Conservation (phyloP, 805 yeast genomes). For the Yarrowia sp. region DNA sequence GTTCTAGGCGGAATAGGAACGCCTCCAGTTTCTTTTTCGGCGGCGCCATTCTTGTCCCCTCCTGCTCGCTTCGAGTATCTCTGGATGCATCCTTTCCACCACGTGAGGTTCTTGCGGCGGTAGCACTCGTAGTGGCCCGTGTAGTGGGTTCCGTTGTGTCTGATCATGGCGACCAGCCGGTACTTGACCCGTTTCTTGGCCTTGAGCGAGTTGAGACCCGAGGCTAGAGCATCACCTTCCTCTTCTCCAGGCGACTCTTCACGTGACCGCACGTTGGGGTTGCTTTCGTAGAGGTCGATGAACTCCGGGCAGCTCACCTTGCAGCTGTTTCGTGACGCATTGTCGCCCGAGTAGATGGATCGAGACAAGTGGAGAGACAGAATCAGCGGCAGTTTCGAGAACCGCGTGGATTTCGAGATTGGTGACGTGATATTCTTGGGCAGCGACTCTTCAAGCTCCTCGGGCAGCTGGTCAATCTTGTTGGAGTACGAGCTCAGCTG, state of each 20-base stretch:
- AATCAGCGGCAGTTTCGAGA: constrained; percentile 71
- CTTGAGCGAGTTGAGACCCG: constrained; percentile 24
- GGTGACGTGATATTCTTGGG: constrained; percentile 62
- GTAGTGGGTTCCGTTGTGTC: constrained; percentile 88
- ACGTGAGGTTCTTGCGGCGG: constrained; percentile 60
- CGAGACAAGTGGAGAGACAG: constrained; percentile 85
- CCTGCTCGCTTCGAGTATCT: constrained; percentile 21
- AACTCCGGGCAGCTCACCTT: constrained; percentile 68
- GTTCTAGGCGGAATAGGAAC: neutral
- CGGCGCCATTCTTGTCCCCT: neutral
- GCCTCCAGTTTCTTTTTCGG: neutral
- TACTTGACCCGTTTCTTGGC: constrained; percentile 53
- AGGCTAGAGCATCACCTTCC: constrained; percentile 47
- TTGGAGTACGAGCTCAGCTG: constrained; percentile 52
- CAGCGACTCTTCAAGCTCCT: constrained; percentile 50
- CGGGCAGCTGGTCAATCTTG: constrained; percentile 61
- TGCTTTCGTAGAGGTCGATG: constrained; percentile 52
- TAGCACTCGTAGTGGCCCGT: constrained; percentile 92
- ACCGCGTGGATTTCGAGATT: constrained; percentile 68
- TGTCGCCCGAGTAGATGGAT: constrained; percentile 74
- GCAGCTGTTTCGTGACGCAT: constrained; percentile 76
- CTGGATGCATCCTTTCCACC: constrained; percentile 43
- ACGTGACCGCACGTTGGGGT: constrained; percentile 44
- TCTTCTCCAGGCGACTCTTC: constrained; percentile 44
- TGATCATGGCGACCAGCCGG: constrained; percentile 70